A percentile compares a stretch with the other conserved stretches of the same genome.
Conservation (phyloP, 441 rosid species). For the Manihot esculenta region DNA sequence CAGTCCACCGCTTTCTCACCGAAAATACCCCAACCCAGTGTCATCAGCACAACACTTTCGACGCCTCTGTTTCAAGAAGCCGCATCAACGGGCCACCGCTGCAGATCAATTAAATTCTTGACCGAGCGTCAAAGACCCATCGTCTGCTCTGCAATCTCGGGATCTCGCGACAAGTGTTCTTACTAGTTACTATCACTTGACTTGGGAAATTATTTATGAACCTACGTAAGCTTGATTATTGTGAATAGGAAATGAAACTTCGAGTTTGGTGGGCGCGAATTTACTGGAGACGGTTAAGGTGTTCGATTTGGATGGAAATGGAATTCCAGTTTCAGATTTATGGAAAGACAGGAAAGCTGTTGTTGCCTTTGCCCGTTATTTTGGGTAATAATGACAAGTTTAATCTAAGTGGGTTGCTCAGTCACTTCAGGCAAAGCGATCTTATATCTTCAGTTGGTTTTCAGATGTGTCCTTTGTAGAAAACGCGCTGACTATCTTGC, state of each 20-base stretch:
- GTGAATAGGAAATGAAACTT: slow-evolving; percentile 39
- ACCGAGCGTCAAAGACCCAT: slow-evolving; percentile 24
- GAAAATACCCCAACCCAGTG: slow-evolving; percentile 25
- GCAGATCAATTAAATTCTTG: slow-evolving; percentile 14
- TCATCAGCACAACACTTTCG: slow-evolving; percentile 10
- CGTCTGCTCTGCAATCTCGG: slow-evolving; percentile 50
- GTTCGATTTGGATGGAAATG: slow-evolving; percentile 68
- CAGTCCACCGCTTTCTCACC: slow-evolving; percentile 33
- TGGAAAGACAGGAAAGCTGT: slow-evolving; percentile 87
- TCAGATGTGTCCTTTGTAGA: slow-evolving; percentile 86
- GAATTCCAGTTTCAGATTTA: slow-evolving; percentile 65
- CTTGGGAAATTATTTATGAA: neutral
- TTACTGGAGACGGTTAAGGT: slow-evolving; percentile 56
- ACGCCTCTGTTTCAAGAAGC: slow-evolving; percentile 6
- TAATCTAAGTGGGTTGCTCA: neutral
- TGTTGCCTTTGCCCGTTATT: slow-evolving; percentile 94
- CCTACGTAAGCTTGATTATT: neutral
- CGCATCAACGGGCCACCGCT: slow-evolving; percentile 2
- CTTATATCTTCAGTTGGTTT: slow-evolving; percentile 13
- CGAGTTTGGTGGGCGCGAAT: slow-evolving; percentile 30
- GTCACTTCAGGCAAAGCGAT: neutral
- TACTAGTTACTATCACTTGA: neutral
- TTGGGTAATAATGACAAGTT: slow-evolving; percentile 49
- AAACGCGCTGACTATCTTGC: slow-evolving; percentile 91
- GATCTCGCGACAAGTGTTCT: slow-evolving; percentile 49